phyloP scores from a whole-genome alignment of 2,329 filamentous ascomycete genomes.

The Talaromyces sp. region DNA sequence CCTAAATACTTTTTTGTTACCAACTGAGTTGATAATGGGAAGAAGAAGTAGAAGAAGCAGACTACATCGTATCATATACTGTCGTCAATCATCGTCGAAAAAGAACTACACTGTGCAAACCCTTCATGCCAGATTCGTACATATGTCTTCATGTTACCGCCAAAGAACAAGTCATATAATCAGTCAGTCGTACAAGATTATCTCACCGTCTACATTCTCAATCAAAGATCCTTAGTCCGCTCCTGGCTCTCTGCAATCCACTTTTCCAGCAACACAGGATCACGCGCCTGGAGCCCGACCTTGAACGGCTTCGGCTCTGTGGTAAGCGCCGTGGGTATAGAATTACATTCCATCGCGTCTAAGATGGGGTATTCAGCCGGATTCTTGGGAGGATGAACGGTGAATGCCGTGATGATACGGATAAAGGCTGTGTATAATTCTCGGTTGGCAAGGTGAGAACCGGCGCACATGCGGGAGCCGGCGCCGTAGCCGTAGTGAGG shows the following conservation, averaged over 20 bases:
- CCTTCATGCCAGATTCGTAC: not conserved
- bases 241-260: conserved; percentile 56
- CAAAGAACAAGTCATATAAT: not conserved
- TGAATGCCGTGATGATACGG: conserved; percentile 57
- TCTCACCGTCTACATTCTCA: not conserved
- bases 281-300: conserved; percentile 51
- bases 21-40: not conserved
- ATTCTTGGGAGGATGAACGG: conserved; percentile 50
- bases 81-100: not conserved
- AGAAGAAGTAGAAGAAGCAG: not conserved
- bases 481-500: conserved; percentile 62
- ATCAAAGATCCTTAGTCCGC: conserved; percentile 47
- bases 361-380: conserved; percentile 51
- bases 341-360: conserved; percentile 56
- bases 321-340: conserved; percentile 56
- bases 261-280: conserved; percentile 43
- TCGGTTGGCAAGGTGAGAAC: conserved; percentile 60
- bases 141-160: not conserved
- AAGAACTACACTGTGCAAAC: not conserved
- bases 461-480: conserved; percentile 61
- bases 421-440: conserved; percentile 61
- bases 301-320: conserved; percentile 63
- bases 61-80: not conserved
- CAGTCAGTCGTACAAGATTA: not conserved
- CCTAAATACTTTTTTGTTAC: not conserved